Percentiles rank a stretch among this genome's conserved stretches.
Evolutionary conservation across 2,329 filamentous ascomycete species (phyloP).

Genomic region (Chaetothyriales sp.): DNA sequence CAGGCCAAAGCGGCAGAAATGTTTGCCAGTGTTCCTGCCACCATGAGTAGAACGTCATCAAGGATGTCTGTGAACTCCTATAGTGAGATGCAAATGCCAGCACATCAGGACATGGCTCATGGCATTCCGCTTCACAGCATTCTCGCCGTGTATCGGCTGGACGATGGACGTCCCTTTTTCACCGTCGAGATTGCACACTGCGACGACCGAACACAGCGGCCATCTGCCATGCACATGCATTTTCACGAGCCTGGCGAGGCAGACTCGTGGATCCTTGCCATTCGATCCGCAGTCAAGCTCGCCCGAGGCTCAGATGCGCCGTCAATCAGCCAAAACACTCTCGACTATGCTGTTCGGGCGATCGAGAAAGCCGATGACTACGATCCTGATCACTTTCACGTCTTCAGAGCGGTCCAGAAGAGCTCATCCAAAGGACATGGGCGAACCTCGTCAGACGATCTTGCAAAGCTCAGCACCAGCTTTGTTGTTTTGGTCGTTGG

Average conservation of each 20-base stretch:
- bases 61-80: slow-evolving; percentile 47
- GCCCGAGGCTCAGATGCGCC: slow-evolving; percentile 29
- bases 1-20: slow-evolving; percentile 51
- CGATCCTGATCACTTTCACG: slow-evolving; percentile 51
- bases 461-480: slow-evolving; percentile 50
- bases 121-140: slow-evolving; percentile 51
- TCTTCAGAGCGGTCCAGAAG: slow-evolving; percentile 57
- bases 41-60: slow-evolving; percentile 37
- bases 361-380: slow-evolving; percentile 56
- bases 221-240: slow-evolving; percentile 51
- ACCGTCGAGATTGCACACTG: slow-evolving; percentile 55
- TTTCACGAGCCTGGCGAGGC: slow-evolving; percentile 51
- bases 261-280: slow-evolving; percentile 49
- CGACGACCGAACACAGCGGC: slow-evolving; percentile 50
- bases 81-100: slow-evolving; percentile 46
- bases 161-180: slow-evolving; percentile 53
- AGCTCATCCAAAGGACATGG: slow-evolving; percentile 24
- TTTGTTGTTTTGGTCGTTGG: slow-evolving; percentile 58
- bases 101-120: slow-evolving; percentile 41
- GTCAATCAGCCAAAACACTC: slow-evolving; percentile 43
- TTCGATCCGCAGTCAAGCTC: slow-evolving; percentile 41
- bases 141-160: slow-evolving; percentile 52
- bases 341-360: slow-evolving; percentile 49
- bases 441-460: slow-evolving; percentile 50
- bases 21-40: slow-evolving; percentile 40